A percentile compares a stretch with the other conserved stretches of the same genome.
Evolutionary conservation across 129 eudicot genomes (phyloP).

Genomic region (Chrysanthemum lavandulifolium): DNA sequence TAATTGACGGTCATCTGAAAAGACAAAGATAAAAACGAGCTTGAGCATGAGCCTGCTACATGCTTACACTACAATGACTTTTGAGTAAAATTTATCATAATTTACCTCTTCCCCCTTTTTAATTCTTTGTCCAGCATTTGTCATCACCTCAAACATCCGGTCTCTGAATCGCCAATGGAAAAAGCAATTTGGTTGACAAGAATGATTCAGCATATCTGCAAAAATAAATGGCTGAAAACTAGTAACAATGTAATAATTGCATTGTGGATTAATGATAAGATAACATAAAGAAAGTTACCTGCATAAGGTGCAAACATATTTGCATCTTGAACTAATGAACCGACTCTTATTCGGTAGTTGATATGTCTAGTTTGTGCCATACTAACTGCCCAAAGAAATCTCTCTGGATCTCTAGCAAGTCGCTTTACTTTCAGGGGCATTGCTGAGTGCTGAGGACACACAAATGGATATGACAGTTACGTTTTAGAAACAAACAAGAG

Average conservation of each 20-base stretch:
- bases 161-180: constrained; percentile 97
- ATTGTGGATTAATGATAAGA: neutral
- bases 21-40: constrained; percentile 12
- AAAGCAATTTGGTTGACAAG: constrained; percentile 93
- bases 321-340: constrained; percentile 83
- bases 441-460: constrained; percentile 67
- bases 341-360: constrained; percentile 66
- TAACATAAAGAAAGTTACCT: constrained; percentile 48
- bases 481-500: constrained; percentile 5
- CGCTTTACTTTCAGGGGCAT: constrained; percentile 91
- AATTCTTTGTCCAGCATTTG: constrained; percentile 82
- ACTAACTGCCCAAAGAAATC: constrained; percentile 95
- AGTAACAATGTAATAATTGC: neutral
- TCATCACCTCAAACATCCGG: constrained; percentile 98
- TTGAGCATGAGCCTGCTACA: neutral
- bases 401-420: constrained; percentile 84
- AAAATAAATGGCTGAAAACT: constrained; percentile 14
- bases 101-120: constrained; percentile 88
- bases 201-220: constrained; percentile 96
- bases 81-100: neutral
- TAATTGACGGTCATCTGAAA: constrained; percentile 88
- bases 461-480: neutral
- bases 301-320: constrained; percentile 96
- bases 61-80: neutral
- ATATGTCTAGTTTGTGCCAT: constrained; percentile 92